Percentiles rank a stretch among this genome's conserved stretches.
phyloP scores from a whole-genome alignment of 1,284 basidiomycete species.

The Malassezia slooffiae region DNA sequence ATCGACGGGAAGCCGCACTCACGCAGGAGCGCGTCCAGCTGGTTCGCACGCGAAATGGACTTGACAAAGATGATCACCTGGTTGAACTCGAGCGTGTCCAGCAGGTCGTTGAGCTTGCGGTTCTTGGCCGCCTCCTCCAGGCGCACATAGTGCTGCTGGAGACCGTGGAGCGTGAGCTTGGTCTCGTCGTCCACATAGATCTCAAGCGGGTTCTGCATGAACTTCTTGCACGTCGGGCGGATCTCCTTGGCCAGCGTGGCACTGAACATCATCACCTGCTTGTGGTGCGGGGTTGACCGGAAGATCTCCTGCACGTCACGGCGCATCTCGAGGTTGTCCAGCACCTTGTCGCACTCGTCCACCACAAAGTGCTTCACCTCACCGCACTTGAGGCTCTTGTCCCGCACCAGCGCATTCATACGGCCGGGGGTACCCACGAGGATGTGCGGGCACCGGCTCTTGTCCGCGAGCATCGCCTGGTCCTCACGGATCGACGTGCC shows the following conservation, averaged over 20 bases:
- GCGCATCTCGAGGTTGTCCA: slow-evolving; percentile 99
- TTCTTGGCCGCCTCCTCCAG: slow-evolving; percentile 85
- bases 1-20: slow-evolving; percentile 99
- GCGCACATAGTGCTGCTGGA: slow-evolving; percentile 90
- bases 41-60: slow-evolving; percentile 88
- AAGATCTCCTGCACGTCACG: slow-evolving; percentile 99
- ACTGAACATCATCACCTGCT: slow-evolving; percentile 99
- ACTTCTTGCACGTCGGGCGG: slow-evolving; percentile 95
- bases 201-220: slow-evolving; percentile 98
- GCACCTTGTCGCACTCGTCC: slow-evolving; percentile 99
- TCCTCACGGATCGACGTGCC: slow-evolving; percentile 91
- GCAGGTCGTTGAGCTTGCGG: slow-evolving; percentile 88
- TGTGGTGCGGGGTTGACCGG: slow-evolving; percentile 97
- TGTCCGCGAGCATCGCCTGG: slow-evolving; percentile 85
- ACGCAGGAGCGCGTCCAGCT: slow-evolving; percentile 86
- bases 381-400: slow-evolving; percentile 41
- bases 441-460: slow-evolving; percentile 95
- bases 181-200: slow-evolving; percentile 99
- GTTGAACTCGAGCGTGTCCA: slow-evolving; percentile 97
- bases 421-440: slow-evolving; percentile 90
- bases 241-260: slow-evolving; percentile 97
- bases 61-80: slow-evolving; percentile 99
- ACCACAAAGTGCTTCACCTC: slow-evolving; percentile 74
- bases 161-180: slow-evolving; percentile 91
- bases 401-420: slow-evolving; percentile 44